Conservation (phyloP, 2,329 filamentous ascomycete species). For the Cercospora sesami region DNA sequence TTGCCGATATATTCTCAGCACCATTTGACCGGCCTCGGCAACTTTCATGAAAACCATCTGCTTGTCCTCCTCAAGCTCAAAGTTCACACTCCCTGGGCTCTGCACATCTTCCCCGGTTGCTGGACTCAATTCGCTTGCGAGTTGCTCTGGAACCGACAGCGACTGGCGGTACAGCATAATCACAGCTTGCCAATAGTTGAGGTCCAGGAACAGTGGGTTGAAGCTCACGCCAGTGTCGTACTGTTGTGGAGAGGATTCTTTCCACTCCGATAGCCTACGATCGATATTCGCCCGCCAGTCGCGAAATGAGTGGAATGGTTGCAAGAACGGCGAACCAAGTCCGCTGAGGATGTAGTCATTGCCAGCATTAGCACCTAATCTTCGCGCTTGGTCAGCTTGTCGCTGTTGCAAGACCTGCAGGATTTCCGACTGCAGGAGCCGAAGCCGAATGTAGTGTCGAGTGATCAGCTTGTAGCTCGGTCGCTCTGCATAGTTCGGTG, state of each 20-base stretch:
- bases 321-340: constrained; percentile 80
- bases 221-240: constrained; percentile 84
- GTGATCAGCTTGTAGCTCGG: constrained; percentile 89
- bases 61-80: constrained; percentile 75
- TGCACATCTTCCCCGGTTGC: constrained; percentile 57
- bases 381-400: constrained; percentile 76
- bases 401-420: constrained; percentile 91
- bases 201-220: constrained; percentile 81
- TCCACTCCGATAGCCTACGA: constrained; percentile 80
- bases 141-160: constrained; percentile 74
- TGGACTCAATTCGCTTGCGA: constrained; percentile 72
- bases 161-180: constrained; percentile 92
- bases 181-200: constrained; percentile 97
- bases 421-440: constrained; percentile 90
- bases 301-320: constrained; percentile 79
- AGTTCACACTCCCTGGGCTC: constrained; percentile 55
- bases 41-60: constrained; percentile 92
- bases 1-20: constrained; percentile 85
- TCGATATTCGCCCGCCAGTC: constrained; percentile 90
- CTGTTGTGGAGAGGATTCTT: constrained; percentile 73
- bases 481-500: constrained; percentile 50
- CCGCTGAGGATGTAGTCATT: constrained; percentile 76
- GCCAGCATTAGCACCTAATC: constrained; percentile 61
- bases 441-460: constrained; percentile 86
- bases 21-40: constrained; percentile 90